A percentile compares a stretch with the other conserved stretches of the same genome.
These are phyloP conservation scores for Primulina tabacum DNA, from an alignment of 257 asterid genomes.

Conservation along the genomic window DNA sequence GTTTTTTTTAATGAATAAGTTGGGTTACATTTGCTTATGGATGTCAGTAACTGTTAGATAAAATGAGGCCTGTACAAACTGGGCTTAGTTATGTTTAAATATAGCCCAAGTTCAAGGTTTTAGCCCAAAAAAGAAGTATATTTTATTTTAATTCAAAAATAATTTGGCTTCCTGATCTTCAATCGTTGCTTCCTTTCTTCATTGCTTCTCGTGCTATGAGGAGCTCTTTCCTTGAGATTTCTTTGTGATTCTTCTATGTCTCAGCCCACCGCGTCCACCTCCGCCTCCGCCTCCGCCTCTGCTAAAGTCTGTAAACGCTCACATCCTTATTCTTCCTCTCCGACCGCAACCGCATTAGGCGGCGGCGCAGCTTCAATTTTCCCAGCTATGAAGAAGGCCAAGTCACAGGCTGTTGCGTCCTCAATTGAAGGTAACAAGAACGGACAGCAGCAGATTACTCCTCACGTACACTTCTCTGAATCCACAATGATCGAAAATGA, in stretches of 20 bases:
- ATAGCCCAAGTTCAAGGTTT: neutral
- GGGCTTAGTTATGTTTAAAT: neutral
- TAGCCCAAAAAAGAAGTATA: neutral
- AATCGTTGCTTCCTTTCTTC: neutral
- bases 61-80: neutral
- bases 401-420: constrained; percentile 36
- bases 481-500: constrained; percentile 35
- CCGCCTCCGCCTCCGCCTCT: neutral
- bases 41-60: neutral
- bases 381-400: constrained; percentile 45
- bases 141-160: no score
- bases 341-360: constrained; percentile 12
- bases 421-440: constrained; percentile 31
- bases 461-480: constrained; percentile 25
- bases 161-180: neutral
- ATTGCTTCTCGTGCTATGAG: neutral
- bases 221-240: constrained; percentile 3
- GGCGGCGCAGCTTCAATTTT: constrained; percentile 1
- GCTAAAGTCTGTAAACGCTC: constrained; percentile 29
- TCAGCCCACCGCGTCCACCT: constrained; percentile 29
- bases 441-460: constrained; percentile 28
- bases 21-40: no score
- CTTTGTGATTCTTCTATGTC: constrained; percentile 29
- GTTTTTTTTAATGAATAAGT: no score
- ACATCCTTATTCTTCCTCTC: constrained; percentile 13